Evolutionary conservation across 768 basidiomycete species (phyloP).

Genomic region (Amanita phalloides): DNA sequence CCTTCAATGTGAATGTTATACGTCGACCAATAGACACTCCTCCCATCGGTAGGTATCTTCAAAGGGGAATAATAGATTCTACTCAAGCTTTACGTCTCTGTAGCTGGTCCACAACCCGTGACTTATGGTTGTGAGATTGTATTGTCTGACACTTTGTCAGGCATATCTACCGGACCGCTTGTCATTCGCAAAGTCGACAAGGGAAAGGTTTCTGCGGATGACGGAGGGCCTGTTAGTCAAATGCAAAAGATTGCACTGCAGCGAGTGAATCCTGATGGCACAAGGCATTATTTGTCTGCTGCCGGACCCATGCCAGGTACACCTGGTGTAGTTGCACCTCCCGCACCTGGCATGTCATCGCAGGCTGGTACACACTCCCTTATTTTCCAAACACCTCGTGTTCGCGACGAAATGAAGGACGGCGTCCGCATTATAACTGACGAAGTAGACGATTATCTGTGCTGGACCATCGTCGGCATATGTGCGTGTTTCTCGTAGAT

Average conservation of each 20-base stretch:
- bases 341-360: conserved; percentile 64
- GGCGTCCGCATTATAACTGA: conserved; percentile 68
- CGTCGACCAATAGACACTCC: conserved; percentile 58
- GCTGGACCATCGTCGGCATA: conserved; percentile 94
- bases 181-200: conserved; percentile 92
- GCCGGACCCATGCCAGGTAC: conserved; percentile 77
- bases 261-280: conserved; percentile 70
- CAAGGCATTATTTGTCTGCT: conserved; percentile 81
- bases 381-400: conserved; percentile 67
- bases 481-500: conserved; percentile 40
- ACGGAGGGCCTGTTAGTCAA: conserved; percentile 88
- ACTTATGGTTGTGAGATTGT: conserved; percentile 88
- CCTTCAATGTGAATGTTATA: conserved; percentile 88
- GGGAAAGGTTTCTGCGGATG: conserved; percentile 74
- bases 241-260: conserved; percentile 95
- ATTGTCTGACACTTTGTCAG: conserved; percentile 75
- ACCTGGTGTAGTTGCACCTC: conserved; percentile 54
- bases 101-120: conserved; percentile 70
- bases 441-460: conserved; percentile 90
- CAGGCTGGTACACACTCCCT: conserved; percentile 77
- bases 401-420: conserved; percentile 76
- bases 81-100: conserved; percentile 27
- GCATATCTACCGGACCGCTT: conserved; percentile 77
- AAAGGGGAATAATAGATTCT: conserved; percentile 26
- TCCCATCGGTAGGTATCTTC: conserved; percentile 57